phyloP scores from a whole-genome alignment of 441 rosid genomes.

The Populus hybrid region DNA sequence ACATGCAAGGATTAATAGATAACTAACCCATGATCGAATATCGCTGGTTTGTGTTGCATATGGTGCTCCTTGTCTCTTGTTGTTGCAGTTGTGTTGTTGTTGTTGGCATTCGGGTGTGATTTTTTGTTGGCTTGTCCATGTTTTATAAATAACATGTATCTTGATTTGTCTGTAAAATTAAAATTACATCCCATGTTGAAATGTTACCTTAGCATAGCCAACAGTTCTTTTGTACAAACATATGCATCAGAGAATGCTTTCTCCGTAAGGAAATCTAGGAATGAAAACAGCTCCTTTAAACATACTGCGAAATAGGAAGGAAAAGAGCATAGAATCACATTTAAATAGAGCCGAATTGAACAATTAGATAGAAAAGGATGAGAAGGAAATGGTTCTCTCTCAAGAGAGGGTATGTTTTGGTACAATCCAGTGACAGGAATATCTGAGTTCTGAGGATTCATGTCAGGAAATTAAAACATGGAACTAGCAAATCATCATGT shows the following conservation, averaged over 20 bases:
- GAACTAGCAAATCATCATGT: background rate
- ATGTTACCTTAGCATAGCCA: background rate
- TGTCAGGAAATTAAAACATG: background rate
- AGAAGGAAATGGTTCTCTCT: background rate
- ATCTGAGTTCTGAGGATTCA: background rate
- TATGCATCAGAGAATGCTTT: background rate
- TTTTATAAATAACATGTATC: background rate
- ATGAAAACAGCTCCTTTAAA: background rate
- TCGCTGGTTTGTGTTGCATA: background rate
- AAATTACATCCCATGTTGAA: background rate
- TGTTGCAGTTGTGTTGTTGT: too few species aligned
- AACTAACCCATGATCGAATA: background rate
- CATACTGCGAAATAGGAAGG: background rate
- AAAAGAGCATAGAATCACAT: background rate
- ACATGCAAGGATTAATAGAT: background rate
- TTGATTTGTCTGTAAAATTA: background rate
- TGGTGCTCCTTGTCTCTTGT: too few species aligned
- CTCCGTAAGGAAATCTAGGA: background rate
- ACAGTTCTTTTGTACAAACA: background rate
- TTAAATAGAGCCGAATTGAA: background rate
- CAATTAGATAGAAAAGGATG: background rate
- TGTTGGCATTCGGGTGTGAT: too few species aligned
- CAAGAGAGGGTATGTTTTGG: background rate
- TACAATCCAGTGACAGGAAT: background rate
- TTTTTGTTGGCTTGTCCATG: background rate